Base-by-base conservation (phyloP, 2,329 filamentous ascomycete species). In the Talaromyces amestolkiae region DNA sequence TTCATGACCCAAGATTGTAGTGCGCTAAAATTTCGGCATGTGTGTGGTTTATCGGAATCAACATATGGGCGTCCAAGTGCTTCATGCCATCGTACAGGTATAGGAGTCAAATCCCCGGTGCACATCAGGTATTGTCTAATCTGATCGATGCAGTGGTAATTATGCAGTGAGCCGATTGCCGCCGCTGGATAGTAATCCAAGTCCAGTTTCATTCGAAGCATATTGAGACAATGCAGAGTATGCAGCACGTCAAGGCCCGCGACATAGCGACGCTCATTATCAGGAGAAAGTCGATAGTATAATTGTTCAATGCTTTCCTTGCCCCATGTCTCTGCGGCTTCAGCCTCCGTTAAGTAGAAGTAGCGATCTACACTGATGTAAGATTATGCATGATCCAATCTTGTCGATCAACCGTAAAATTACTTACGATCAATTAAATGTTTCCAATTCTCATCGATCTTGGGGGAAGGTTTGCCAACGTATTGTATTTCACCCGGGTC, bases 361-460 rank as follows among this genome's bases (percentile, higher is more conserved):
- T 37, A 33, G 35, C 58, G 19, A 19, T 58, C 54, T 41, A 41
- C 19, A 19, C 17, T 33, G 15, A 58, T 37, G 53, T 37, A n/a
- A 11, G 22, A 37, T 22, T 58, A n/a, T 27, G 13, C n/a, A 31
- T 37, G 7, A 31, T 31, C 27, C 3, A 31, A 31, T 31, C 27
- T 31, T 31, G 27, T 31, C 27, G 27, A 31, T 31, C 27, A 31
- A 31, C 27, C 1, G 27, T 31, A 31, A 6, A 31, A 31, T 7
- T 7, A 31, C 27, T 31, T 37, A 59, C 58, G 37, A 10, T 27
- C 10, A 15, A 45, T 37, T 17, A 59, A 27, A n/a, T 47, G 19
- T 15, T 45, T 5, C 58, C 58, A 59, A 45, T 37, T 37, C 35
- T 41, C n/a, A 33, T 59, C 58, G 31, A 59, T 59, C 58, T 59